phyloP scores from a whole-genome alignment of 768 basidiomycete species.

The Agaricus subrufescens region DNA sequence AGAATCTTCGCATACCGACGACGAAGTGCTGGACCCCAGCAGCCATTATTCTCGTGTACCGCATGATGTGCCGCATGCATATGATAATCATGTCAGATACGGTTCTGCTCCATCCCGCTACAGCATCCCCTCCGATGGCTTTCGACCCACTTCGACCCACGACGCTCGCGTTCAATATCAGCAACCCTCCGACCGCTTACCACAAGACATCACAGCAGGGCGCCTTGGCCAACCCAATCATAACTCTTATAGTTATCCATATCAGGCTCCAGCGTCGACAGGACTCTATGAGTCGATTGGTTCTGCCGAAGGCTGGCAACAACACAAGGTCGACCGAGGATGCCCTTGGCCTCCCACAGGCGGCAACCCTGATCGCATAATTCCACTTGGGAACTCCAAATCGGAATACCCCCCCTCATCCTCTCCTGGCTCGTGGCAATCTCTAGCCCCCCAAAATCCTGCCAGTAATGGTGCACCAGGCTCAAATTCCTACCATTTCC shows the following conservation, averaged over 20 bases:
- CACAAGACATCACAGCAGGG: conserved; percentile 13
- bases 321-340: conserved; percentile 10
- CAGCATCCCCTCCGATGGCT: conserved; percentile 14
- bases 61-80: conserved; percentile 20
- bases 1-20: conserved; percentile 32
- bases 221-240: conserved; percentile 11
- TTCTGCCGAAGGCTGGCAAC: conserved; percentile 9
- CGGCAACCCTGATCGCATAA: conserved; percentile 6
- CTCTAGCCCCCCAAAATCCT: not conserved
- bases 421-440: conserved; percentile 5
- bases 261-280: conserved; percentile 7
- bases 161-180: conserved; percentile 20
- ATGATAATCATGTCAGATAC: conserved; percentile 23
- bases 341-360: conserved; percentile 5
- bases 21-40: conserved; percentile 18
- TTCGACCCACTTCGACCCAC: conserved; percentile 17
- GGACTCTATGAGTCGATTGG: conserved; percentile 7
- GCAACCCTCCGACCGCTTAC: conserved; percentile 12
- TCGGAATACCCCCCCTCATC: conserved; percentile 12
- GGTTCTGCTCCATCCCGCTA: conserved; percentile 20
- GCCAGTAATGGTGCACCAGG: conserved; percentile 2
- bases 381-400: conserved; percentile 7
- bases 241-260: conserved; percentile 11
- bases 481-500: conserved; percentile 5
- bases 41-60: conserved; percentile 11